Percentiles rank a stretch among this genome's conserved stretches.
phyloP scores from a whole-genome alignment of 768 basidiomycete genomes.

The Mycena polygramma region DNA sequence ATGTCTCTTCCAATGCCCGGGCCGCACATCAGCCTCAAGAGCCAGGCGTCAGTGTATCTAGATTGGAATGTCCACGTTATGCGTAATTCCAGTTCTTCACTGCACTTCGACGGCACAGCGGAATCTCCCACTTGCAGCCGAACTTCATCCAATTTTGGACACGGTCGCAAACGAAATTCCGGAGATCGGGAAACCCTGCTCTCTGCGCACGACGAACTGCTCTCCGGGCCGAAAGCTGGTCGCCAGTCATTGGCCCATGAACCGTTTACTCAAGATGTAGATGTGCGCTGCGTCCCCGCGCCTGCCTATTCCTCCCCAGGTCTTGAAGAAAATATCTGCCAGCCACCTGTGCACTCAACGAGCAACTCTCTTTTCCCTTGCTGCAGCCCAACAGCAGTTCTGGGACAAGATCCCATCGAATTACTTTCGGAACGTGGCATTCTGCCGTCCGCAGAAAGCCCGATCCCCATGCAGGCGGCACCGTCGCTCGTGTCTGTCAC shows the following conservation, averaged over 20 bases:
- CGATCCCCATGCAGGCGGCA: not conserved
- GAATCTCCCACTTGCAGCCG: conserved; percentile 5
- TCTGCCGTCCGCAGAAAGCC: not conserved
- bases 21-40: conserved; percentile 60
- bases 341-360: not conserved
- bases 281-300: not conserved
- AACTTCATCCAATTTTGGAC: conserved; percentile 10
- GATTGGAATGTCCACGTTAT: conserved; percentile 63
- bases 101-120: not conserved
- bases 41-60: conserved; percentile 65
- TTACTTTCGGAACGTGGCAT: not conserved
- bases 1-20: conserved; percentile 53
- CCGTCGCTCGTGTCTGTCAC: not conserved
- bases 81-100: conserved; percentile 33
- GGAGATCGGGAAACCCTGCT: not conserved
- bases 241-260: not conserved
- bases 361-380: not conserved
- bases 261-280: not conserved
- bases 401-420: not conserved
- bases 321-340: not conserved
- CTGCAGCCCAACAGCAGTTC: not conserved
- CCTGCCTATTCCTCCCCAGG: conserved; percentile 19
- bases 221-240: not conserved
- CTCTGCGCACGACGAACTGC: not conserved
- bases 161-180: conserved; percentile 9